phyloP scores from a whole-genome alignment of 2,329 filamentous ascomycete genomes.

The Cylindrodendrum hubeiense region DNA sequence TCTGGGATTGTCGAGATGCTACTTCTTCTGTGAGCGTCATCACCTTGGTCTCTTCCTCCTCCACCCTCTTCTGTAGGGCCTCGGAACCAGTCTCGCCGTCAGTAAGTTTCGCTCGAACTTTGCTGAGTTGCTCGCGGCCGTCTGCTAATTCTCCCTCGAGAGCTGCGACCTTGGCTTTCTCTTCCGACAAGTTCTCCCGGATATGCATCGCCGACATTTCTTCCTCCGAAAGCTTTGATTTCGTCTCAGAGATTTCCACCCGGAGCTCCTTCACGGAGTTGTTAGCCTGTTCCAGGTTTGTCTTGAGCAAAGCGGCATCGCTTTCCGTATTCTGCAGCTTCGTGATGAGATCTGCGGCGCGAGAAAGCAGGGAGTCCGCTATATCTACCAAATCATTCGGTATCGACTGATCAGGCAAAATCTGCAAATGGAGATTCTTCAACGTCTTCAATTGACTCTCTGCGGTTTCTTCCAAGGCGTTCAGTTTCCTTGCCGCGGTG shows the following conservation, averaged over 20 bases:
- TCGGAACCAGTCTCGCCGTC: conserved; percentile 89
- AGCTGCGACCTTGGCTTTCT: conserved; percentile 65
- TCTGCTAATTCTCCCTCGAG: conserved; percentile 71
- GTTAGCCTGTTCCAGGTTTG: conserved; percentile 73
- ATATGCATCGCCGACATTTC: conserved; percentile 65
- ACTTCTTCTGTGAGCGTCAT: conserved; percentile 77
- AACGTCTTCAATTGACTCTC: conserved; percentile 67
- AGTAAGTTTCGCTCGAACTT: conserved; percentile 78
- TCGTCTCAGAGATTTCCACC: conserved; percentile 66
- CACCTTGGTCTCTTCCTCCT: conserved; percentile 81
- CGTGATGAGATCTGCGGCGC: conserved; percentile 69
- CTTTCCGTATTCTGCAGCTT: conserved; percentile 71
- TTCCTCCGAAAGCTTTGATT: conserved; percentile 64
- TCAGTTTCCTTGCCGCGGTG: conserved; percentile 62
- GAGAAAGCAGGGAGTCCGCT: conserved; percentile 69
- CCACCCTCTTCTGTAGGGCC: conserved; percentile 78
- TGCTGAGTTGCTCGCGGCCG: conserved; percentile 76
- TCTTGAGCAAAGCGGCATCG: conserved; percentile 69
- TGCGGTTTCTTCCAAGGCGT: conserved; percentile 63
- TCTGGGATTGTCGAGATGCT: conserved; percentile 79
- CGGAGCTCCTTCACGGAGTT: conserved; percentile 67
- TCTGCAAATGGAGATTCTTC: conserved; percentile 68
- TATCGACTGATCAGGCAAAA: conserved; percentile 65
- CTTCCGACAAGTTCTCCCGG: conserved; percentile 65
- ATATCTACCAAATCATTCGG: conserved; percentile 70